phyloP scores from a whole-genome alignment of 768 basidiomycete species.

The Leucocoprinus sp. region DNA sequence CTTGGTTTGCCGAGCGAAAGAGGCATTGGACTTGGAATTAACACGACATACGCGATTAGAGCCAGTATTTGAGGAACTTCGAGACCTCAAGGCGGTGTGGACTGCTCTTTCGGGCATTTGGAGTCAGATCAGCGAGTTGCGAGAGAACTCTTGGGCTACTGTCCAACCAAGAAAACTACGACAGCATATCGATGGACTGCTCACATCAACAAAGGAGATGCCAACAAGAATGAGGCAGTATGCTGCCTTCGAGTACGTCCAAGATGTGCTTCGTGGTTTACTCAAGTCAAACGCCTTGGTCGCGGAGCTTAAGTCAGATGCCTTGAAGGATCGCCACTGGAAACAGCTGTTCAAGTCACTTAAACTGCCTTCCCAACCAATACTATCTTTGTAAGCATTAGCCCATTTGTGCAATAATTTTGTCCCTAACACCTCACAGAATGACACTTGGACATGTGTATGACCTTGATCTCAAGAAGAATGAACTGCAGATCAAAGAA shows the following conservation, averaged over 20 bases:
- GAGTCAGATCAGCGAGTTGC: slow-evolving; percentile 83
- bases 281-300: slow-evolving; percentile 87
- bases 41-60: slow-evolving; percentile 85
- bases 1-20: slow-evolving; percentile 92
- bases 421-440: slow-evolving; percentile 28
- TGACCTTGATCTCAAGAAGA: slow-evolving; percentile 91
- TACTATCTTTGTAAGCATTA: slow-evolving; percentile 55
- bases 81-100: slow-evolving; percentile 98
- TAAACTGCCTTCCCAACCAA: slow-evolving; percentile 65
- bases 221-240: slow-evolving; percentile 98
- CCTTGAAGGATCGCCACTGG: slow-evolving; percentile 97
- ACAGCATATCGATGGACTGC: slow-evolving; percentile 85
- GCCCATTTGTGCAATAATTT: not conserved
- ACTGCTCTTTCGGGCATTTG: slow-evolving; percentile 96
- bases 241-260: slow-evolving; percentile 96
- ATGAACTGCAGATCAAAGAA: slow-evolving; percentile 86
- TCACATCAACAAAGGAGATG: slow-evolving; percentile 97
- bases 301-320: slow-evolving; percentile 95
- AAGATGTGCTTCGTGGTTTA: slow-evolving; percentile 77
- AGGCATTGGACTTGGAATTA: slow-evolving; percentile 90
- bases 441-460: slow-evolving; percentile 97
- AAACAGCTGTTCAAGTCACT: slow-evolving; percentile 91
- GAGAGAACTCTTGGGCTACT: slow-evolving; percentile 85
- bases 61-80: slow-evolving; percentile 90
- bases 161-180: slow-evolving; percentile 93